Conservation (phyloP, 306 rosid genomes). For the Vigna nakashimae region DNA sequence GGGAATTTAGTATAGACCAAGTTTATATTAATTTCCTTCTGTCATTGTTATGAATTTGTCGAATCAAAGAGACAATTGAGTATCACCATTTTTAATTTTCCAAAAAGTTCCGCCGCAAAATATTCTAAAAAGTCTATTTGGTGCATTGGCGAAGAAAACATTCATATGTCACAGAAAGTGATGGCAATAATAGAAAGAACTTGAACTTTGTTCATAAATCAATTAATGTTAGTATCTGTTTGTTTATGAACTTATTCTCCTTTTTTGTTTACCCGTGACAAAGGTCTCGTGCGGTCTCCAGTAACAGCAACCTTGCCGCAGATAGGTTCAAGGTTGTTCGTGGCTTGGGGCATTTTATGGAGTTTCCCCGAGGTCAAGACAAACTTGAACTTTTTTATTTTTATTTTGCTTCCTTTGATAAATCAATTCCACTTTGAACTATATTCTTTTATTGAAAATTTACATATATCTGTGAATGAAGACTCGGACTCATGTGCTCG, state of each 20-base stretch:
- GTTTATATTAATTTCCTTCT: not conserved
- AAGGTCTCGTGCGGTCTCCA: constrained; percentile 22
- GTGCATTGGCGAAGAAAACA: not conserved
- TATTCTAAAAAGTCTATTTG: not conserved
- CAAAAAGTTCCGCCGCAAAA: not conserved
- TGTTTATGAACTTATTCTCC: not conserved
- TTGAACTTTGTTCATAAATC: not conserved
- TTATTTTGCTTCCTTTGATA: constrained; percentile 1
- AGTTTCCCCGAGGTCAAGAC: constrained; percentile 10
- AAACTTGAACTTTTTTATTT: not conserved
- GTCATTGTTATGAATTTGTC: not conserved
- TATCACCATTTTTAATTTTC: not conserved
- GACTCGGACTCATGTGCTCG: constrained; percentile 12
- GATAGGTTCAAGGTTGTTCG: constrained; percentile 22
- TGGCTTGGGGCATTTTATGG: constrained; percentile 5
- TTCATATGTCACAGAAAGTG: not conserved
- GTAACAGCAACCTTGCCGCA: constrained; percentile 13
- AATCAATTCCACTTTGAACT: not conserved
- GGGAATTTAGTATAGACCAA: not conserved
- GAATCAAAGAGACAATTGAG: not conserved
- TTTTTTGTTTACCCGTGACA: not conserved
- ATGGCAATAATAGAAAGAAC: not conserved
- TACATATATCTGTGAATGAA: not conserved
- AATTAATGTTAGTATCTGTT: not conserved
- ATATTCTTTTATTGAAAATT: not conserved